phyloP scores from a whole-genome alignment of 352 stramenopile species.

The Peronospora destructor region DNA sequence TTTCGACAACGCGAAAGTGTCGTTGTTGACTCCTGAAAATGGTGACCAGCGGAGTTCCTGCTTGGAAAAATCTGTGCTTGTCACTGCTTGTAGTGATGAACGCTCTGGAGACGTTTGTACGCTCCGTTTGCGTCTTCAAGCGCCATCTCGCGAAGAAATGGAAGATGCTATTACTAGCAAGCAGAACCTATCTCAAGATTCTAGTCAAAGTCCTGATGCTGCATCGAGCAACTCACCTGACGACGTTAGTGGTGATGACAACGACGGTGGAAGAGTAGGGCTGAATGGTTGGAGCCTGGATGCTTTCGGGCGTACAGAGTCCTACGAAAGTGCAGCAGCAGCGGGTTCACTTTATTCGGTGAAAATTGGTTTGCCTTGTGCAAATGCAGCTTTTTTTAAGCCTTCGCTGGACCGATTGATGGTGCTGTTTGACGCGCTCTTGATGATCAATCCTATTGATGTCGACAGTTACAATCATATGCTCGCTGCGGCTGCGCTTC shows the following conservation, averaged over 20 bases:
- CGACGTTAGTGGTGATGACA: conserved; percentile 64
- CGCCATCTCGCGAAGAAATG: conserved; percentile 40
- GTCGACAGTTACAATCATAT: conserved; percentile 76
- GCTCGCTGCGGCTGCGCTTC: conserved; percentile 40
- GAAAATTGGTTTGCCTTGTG: conserved; percentile 49
- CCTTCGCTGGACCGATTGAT: conserved; percentile 68
- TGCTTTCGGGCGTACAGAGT: conserved; percentile 46
- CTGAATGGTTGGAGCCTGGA: conserved; percentile 79
- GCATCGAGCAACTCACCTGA: conserved; percentile 23
- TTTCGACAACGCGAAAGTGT: conserved; percentile 46
- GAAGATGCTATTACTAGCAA: conserved; percentile 45
- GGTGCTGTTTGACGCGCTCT: conserved; percentile 74
- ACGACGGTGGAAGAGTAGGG: conserved; percentile 67
- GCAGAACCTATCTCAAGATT: conserved; percentile 66
- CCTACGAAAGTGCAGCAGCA: conserved; percentile 52
- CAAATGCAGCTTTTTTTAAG: conserved; percentile 55
- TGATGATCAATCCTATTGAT: conserved; percentile 86
- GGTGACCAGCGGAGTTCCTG: conserved; percentile 45
- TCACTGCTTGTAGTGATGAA: conserved; percentile 36
- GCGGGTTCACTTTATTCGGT: conserved; percentile 51
- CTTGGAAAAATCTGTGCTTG: conserved; percentile 39
- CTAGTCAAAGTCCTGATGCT: conserved; percentile 41
- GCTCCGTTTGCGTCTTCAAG: conserved; percentile 44
- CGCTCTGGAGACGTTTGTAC: conserved; percentile 34
- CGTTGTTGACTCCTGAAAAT: conserved; percentile 42